These are phyloP conservation scores for Botrytis elliptica DNA, from an alignment of 2,329 filamentous ascomycete genomes.

Conservation along the genomic window DNA sequence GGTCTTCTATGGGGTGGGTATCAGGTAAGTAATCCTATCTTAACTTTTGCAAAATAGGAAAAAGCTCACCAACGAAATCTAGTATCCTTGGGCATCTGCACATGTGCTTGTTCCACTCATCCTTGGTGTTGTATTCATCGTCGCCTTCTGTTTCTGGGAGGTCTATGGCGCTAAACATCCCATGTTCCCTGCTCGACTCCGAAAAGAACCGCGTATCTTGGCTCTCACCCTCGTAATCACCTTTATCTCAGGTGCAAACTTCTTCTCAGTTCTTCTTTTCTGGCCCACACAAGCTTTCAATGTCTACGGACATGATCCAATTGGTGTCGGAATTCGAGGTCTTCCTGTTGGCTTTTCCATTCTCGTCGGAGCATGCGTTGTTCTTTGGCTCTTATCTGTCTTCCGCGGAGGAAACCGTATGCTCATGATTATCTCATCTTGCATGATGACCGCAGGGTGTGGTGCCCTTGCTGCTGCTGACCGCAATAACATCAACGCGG, in stretches of 20 bases:
- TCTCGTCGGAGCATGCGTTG: constrained; percentile 57
- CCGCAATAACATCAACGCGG: constrained; percentile 52
- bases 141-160: constrained; percentile 54
- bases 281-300: constrained; percentile 63
- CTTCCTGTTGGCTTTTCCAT: constrained; percentile 64
- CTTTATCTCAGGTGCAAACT: constrained; percentile 58
- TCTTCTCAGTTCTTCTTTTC: constrained; percentile 48
- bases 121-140: constrained; percentile 48
- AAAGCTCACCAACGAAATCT: constrained; percentile 51
- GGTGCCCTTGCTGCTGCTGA: constrained; percentile 53
- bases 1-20: constrained; percentile 58
- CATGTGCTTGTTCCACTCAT: constrained; percentile 56
- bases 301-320: constrained; percentile 62
- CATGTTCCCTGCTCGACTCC: constrained; percentile 50
- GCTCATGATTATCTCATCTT: constrained; percentile 58
- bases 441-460: constrained; percentile 62
- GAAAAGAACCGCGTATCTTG: constrained; percentile 52
- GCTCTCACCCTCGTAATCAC: constrained; percentile 55
- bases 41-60: not conserved
- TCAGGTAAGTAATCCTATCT: constrained; percentile 27
- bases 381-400: constrained; percentile 57
- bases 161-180: constrained; percentile 50
- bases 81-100: constrained; percentile 55
- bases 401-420: constrained; percentile 57
- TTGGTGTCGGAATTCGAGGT: constrained; percentile 62